Evolutionary conservation across 129 eudicot genomes (phyloP), one percentile per base, ranked within the genome.

Genomic region (Artemisia tridentata): DNA sequence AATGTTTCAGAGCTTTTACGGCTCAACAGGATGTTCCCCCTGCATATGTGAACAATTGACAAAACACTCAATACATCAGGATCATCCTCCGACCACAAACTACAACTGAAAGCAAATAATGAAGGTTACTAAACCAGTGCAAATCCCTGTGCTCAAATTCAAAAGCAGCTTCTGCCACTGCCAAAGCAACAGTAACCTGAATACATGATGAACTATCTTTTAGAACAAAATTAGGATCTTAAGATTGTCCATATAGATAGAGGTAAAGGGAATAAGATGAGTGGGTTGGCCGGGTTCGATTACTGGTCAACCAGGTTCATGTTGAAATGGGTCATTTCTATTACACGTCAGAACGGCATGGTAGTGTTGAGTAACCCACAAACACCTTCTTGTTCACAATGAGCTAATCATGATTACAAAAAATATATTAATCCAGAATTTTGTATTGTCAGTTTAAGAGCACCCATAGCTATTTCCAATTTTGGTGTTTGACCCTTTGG

Each of bases 121-220:
- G 51, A 45, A 65, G 8, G 61, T 68, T 79, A 84, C 73, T 65
- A 64, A 60, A 95, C 99, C 99, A 95, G 86, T 95, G 99, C 82
- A 95, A 81, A 81, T 95, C 99, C 72, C 99, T 84, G 81, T 95
- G 97, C 80, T 95, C 99, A 79, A 95, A 95, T 54, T 90, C 91
- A 86, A 82, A 95, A 48, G 91, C 99, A 72, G 89, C 91, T 80
- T 95, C 99, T 43, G 96, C 97, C 46, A 95, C 95, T 74, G 99
- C 99, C 83, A 95, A 74, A 25, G 91, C 97, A 74, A 87, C 23
- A 17, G 99, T 95, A 75, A 95, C 95, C 99, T 95, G 83, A 74
- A 72, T 16, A 54, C 64, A 78, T 25, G 18, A 76, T 63, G 41
- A 29, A 49, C 45, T 62, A 55, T 10, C 31, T 58, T 11, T 71